A percentile compares a stretch with the other conserved stretches of the same genome.
These are phyloP conservation scores for Cyamopsis tetragonoloba DNA, from an alignment of 306 rosid genomes.

Conservation along the genomic window DNA sequence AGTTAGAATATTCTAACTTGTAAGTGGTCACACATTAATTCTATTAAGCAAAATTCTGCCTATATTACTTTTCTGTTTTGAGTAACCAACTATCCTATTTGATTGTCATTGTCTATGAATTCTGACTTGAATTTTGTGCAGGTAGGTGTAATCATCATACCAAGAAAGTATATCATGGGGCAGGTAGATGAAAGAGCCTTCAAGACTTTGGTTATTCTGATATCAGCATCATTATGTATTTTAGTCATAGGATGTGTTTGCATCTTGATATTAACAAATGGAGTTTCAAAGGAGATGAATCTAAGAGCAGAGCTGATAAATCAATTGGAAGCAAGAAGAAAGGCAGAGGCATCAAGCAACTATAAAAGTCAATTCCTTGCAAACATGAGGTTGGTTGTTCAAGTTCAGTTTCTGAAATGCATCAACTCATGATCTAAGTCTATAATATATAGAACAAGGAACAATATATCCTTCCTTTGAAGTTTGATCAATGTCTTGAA, in stretches of 20 bases:
- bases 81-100: not conserved
- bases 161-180: slow-evolving; percentile 94
- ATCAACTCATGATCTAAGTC: not conserved
- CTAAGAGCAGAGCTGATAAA: slow-evolving; percentile 91
- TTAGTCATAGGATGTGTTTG: slow-evolving; percentile 90
- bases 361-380: slow-evolving; percentile 97
- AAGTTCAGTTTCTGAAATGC: not conserved
- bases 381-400: slow-evolving; percentile 80
- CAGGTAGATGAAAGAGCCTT: slow-evolving; percentile 93
- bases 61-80: not conserved
- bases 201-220: slow-evolving; percentile 87
- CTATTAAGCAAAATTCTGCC: not conserved
- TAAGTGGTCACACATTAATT: not conserved
- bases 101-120: not conserved
- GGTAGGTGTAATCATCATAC: slow-evolving; percentile 97
- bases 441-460: slow-evolving; percentile 1
- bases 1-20: not conserved
- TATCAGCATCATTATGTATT: slow-evolving; percentile 86
- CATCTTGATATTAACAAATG: slow-evolving; percentile 88
- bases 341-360: slow-evolving; percentile 97
- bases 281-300: slow-evolving; percentile 99
- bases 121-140: slow-evolving; percentile 40
- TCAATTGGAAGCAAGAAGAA: slow-evolving; percentile 96
- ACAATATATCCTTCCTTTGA: not conserved
- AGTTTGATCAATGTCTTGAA: not conserved